Evolutionary conservation across 805 yeast genomes (phyloP).

Genomic region (Dipodascopsis tothii): DNA sequence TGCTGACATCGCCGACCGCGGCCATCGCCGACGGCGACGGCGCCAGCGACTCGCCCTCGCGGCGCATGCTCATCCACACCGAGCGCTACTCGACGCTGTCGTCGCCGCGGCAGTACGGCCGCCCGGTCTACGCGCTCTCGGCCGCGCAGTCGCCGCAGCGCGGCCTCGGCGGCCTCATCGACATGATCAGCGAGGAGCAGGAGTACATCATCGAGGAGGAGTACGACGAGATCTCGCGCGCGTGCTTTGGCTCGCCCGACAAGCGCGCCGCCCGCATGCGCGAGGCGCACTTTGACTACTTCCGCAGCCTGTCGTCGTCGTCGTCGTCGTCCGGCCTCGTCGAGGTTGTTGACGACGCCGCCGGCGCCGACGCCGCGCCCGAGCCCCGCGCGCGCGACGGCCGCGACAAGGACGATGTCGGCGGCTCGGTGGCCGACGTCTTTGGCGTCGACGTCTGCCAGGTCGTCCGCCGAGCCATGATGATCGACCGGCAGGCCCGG

Average conservation of each 20-base stretch:
- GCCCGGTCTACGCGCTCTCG: not conserved
- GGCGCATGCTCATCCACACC: not conserved
- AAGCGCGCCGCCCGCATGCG: slow-evolving; percentile 28
- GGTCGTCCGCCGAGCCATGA: slow-evolving; percentile 39
- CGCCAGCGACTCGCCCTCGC: not conserved
- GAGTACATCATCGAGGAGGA: slow-evolving; percentile 13
- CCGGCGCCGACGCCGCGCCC: not conserved
- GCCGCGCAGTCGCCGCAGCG: not conserved
- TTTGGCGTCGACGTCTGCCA: slow-evolving; percentile 54
- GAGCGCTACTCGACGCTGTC: not conserved
- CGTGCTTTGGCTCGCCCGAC: slow-evolving; percentile 34
- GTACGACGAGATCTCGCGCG: slow-evolving; percentile 31
- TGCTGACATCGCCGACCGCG: slow-evolving; percentile 25
- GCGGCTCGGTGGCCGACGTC: slow-evolving; percentile 39
- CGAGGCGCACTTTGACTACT: slow-evolving; percentile 8
- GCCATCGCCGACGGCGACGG: slow-evolving; percentile 1
- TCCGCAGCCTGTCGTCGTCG: not conserved
- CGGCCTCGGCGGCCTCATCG: not conserved
- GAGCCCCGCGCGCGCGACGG: slow-evolving; percentile 7
- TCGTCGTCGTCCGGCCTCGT: slow-evolving; percentile 1
- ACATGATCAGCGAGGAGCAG: not conserved
- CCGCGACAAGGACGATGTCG: slow-evolving; percentile 4
- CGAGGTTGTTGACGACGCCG: slow-evolving; percentile 3
- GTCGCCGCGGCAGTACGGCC: not conserved
- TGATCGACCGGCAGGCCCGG: slow-evolving; percentile 12